Evolutionary conservation across 805 yeast species (phyloP).

Genomic region (Kodamaea neixiangensis): DNA sequence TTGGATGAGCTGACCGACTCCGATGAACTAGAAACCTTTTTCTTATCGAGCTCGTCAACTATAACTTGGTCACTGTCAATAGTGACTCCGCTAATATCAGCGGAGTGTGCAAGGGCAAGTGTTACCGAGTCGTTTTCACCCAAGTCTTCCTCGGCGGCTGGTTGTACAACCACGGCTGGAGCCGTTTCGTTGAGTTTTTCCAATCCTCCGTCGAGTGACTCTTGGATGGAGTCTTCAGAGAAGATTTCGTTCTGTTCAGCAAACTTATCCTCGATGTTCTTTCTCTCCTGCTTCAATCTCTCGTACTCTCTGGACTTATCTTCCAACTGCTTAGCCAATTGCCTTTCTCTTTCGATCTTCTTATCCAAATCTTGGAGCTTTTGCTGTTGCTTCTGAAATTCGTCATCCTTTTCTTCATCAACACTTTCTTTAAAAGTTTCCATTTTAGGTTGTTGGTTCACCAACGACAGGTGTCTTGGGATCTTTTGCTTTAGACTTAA

Average conservation of each 20-base stretch:
- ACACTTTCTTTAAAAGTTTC: conserved; percentile 21
- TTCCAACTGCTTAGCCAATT: conserved; percentile 40
- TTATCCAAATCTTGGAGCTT: conserved; percentile 30
- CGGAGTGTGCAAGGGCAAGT: conserved; percentile 4
- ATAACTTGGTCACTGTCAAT: conserved; percentile 24
- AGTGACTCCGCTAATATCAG: conserved; percentile 12
- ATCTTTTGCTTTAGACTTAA: conserved; percentile 14
- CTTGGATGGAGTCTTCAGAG: conserved; percentile 2
- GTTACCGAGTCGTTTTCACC: conserved; percentile 8
- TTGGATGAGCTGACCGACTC: conserved; percentile 10
- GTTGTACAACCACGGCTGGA: background rate
- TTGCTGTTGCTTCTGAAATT: conserved; percentile 25
- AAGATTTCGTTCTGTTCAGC: background rate
- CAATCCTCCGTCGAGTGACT: background rate
- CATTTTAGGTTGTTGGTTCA: conserved; percentile 11
- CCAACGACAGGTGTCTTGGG: conserved; percentile 18
- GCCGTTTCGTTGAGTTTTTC: background rate
- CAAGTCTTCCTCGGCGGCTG: conserved; percentile 11
- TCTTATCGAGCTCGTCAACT: conserved; percentile 28
- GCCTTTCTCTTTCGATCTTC: conserved; percentile 34
- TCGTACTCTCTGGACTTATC: conserved; percentile 38
- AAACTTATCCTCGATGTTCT: conserved; percentile 25
- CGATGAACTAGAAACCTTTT: background rate
- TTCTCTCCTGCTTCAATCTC: conserved; percentile 28
- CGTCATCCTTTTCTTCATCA: conserved; percentile 9